Evolutionary conservation across 306 rosid species (phyloP).

Genomic region (Cucumis hystrix): DNA sequence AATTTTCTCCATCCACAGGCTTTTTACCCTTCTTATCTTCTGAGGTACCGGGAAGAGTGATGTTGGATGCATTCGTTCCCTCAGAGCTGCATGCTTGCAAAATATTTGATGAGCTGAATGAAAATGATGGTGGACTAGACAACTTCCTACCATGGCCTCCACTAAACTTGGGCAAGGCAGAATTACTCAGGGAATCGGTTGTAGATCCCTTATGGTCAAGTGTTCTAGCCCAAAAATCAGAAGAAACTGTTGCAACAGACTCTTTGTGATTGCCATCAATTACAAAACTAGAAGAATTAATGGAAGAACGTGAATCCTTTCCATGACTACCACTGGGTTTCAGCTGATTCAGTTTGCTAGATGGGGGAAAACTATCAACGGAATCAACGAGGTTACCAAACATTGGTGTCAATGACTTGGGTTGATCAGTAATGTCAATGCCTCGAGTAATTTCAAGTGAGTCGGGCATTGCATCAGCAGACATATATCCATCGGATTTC

Average conservation of each 20-base stretch:
- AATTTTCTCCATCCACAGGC: conserved; percentile 17
- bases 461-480: conserved; percentile 30
- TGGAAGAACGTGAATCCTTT: conserved; percentile 16
- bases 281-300: conserved; percentile 17
- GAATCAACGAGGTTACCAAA: conserved; percentile 66
- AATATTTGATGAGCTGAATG: conserved; percentile 20
- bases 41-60: conserved; percentile 15
- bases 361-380: conserved; percentile 26
- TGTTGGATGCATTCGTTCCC: conserved; percentile 16
- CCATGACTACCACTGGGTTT: conserved; percentile 22
- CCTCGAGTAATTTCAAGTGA: conserved; percentile 15
- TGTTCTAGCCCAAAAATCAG: conserved; percentile 63
- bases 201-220: conserved; percentile 20
- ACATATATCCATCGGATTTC: conserved; percentile 32
- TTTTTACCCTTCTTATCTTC: conserved; percentile 12
- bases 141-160: conserved; percentile 14
- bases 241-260: conserved; percentile 18
- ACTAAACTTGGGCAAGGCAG: conserved; percentile 14
- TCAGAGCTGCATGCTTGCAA: conserved; percentile 19
- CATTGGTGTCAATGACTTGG: conserved; percentile 57
- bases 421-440: conserved; percentile 17
- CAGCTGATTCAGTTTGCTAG: conserved; percentile 22
- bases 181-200: conserved; percentile 13
- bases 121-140: conserved; percentile 23
- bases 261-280: conserved; percentile 7